Base-by-base conservation (phyloP, 2,329 filamentous ascomycete genomes). In the Penicillium sclerotigenum region DNA sequence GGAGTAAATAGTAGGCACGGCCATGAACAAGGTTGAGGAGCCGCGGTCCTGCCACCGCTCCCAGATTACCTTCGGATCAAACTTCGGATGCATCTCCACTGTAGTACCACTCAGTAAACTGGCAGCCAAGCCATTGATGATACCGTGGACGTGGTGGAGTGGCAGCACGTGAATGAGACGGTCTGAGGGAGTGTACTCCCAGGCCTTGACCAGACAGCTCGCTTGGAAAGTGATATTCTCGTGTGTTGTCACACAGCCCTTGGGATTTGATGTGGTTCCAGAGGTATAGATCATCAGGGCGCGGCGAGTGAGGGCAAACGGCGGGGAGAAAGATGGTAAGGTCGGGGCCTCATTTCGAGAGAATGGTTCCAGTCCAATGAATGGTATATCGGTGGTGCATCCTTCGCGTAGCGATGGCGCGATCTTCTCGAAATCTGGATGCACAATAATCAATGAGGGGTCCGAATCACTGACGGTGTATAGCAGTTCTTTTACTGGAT, bases 1-100 rank as follows among this genome's bases (percentile, higher is more conserved):
- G 43, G 78, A 76, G 65, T 80, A 81, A 29, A 81, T 79, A 1
- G 79, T 81, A 4, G 79, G 79, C 1, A 81, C 79, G 16, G 77
- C 79, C 61, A 78, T 77, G 69, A 81, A 81, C 70, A 81, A 75
- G 0, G 76, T 73, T 28, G 77, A 71, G 42, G 71, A 67, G 58
- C 73, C 75, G 52, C 60, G 65, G 29, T 67, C 70, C 55, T 69
- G 67, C 77, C 77, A 81, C 16, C 79, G 72, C 20, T 72, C 66
- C 79, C 79, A 81, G 62, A 80, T 77, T 53, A 72, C 61, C 60
- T 69, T 60, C 11, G 75, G 68, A 46, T 79, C 72, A 68, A 81
- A 75, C 62, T 75, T 72, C 45, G 75, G 60, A 62, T 78, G 60
- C 74, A 81, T 80, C 60, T 81, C 79, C 40, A 81, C 77, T 0